These are phyloP conservation scores for Capronia coronata DNA, from an alignment of 2,329 filamentous ascomycete genomes.

Conservation along the genomic window DNA sequence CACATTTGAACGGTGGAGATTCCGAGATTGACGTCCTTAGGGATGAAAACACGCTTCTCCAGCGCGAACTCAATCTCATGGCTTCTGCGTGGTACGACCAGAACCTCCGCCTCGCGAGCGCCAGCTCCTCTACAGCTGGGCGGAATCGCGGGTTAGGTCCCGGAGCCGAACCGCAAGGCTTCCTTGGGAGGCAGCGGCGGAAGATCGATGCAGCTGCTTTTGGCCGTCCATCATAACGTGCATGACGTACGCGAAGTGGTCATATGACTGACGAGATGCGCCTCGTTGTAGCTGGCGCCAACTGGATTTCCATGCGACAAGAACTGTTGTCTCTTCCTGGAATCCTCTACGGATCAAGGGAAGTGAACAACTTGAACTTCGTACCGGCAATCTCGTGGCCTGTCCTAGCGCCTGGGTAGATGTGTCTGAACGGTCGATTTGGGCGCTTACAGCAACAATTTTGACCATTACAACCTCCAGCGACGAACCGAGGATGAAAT, in stretches of 20 bases:
- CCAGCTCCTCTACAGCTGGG: slow-evolving; percentile 35
- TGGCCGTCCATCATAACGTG: slow-evolving; percentile 9
- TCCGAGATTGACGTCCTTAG: slow-evolving; percentile 20
- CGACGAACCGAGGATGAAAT: no score
- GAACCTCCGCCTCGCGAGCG: slow-evolving; percentile 41
- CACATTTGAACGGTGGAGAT: slow-evolving; percentile 8
- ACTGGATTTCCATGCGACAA: no score
- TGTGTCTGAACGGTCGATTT: no score
- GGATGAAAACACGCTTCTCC: slow-evolving; percentile 23
- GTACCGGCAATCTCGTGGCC: no score
- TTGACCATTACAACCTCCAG: no score
- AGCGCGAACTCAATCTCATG: slow-evolving; percentile 41
- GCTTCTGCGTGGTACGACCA: slow-evolving; percentile 45
- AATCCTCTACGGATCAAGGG: no score
- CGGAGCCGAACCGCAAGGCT: slow-evolving; percentile 37
- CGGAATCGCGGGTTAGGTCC: slow-evolving; percentile 36
- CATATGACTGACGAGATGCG: background rate
- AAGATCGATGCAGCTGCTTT: slow-evolving; percentile 33
- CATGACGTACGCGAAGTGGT: background rate
- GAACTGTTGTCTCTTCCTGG: no score
- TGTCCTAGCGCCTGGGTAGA: no score
- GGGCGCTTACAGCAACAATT: no score
- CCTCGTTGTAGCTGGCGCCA: no score
- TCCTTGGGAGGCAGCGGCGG: slow-evolving; percentile 41
- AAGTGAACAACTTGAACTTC: no score